A percentile compares a stretch with the other conserved stretches of the same genome.
phyloP scores from a whole-genome alignment of 257 asterid species.

The Jaltomata sinuosa region DNA sequence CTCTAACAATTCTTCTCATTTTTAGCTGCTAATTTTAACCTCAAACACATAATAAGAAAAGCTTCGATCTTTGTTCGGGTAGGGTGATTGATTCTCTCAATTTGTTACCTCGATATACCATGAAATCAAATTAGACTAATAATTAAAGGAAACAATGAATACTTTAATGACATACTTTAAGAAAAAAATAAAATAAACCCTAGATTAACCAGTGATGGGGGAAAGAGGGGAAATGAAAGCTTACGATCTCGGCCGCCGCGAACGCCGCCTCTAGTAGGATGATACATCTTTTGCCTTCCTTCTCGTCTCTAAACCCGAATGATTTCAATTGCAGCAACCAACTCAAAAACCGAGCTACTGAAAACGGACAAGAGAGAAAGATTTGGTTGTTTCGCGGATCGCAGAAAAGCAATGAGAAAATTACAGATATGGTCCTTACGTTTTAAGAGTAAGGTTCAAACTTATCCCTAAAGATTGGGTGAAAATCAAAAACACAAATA shows the following conservation, averaged over 20 bases:
- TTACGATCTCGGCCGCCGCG: conserved; percentile 99
- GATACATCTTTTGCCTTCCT: conserved; percentile 46
- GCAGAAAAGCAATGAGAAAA: neutral
- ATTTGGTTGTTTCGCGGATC: neutral
- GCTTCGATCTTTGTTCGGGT: neutral
- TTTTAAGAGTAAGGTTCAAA: neutral
- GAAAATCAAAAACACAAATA: too few relatives aligned
- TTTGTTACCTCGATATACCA: neutral
- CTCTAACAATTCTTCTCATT: too few relatives aligned
- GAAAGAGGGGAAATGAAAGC: conserved; percentile 4
- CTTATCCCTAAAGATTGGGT: too few relatives aligned
- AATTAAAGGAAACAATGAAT: neutral
- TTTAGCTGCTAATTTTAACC: neutral
- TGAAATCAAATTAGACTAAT: neutral
- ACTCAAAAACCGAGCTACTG: neutral
- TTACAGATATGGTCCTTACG: neutral
- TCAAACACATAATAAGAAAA: neutral
- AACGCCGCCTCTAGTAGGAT: conserved; percentile 95
- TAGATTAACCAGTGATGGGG: conserved; percentile 17
- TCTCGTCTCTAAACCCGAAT: neutral
- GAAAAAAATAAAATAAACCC: conserved; percentile 17
- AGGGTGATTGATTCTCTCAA: neutral
- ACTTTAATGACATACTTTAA: neutral
- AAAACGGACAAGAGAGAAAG: neutral
- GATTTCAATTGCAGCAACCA: neutral